Conservation (phyloP, 139 green algal species). For the Dunaliella primolecta region DNA sequence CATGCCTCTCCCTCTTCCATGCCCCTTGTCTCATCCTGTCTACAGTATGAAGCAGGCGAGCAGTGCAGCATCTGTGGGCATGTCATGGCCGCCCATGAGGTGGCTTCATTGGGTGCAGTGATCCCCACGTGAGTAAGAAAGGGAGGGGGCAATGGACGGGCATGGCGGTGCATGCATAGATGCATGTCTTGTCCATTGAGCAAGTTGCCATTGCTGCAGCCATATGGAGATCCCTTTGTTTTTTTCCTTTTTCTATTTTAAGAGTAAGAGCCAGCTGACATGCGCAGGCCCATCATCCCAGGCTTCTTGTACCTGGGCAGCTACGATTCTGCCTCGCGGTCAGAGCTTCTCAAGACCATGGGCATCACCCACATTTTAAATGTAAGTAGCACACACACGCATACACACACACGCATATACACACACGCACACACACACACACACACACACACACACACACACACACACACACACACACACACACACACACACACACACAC, state of each 20-base stretch:
- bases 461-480: no score
- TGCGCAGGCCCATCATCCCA: slow-evolving; percentile 51
- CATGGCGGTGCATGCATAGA: neutral
- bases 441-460: no score
- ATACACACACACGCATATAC: no score
- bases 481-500: no score
- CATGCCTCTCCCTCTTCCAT: neutral
- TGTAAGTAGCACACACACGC: no score
- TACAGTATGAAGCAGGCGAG: slow-evolving; percentile 77
- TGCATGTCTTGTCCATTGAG: neutral
- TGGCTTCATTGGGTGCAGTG: slow-evolving; percentile 33
- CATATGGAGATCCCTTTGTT: neutral
- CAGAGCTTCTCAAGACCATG: slow-evolving; percentile 80
- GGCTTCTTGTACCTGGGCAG: slow-evolving; percentile 83
- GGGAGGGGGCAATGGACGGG: no score
- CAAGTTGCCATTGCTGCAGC: neutral
- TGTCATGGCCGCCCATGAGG: slow-evolving; percentile 45
- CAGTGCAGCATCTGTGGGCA: slow-evolving; percentile 81
- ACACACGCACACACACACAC: no score
- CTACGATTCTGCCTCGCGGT: slow-evolving; percentile 85
- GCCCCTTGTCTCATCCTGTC: neutral
- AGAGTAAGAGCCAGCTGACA: no score
- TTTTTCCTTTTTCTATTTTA: no score
- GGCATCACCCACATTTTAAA: slow-evolving; percentile 86
- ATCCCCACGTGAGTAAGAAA: slow-evolving; percentile 71